These are phyloP conservation scores for Colletotrichum trifolii DNA, from an alignment of 2,329 filamentous ascomycete species.

Conservation along the genomic window DNA sequence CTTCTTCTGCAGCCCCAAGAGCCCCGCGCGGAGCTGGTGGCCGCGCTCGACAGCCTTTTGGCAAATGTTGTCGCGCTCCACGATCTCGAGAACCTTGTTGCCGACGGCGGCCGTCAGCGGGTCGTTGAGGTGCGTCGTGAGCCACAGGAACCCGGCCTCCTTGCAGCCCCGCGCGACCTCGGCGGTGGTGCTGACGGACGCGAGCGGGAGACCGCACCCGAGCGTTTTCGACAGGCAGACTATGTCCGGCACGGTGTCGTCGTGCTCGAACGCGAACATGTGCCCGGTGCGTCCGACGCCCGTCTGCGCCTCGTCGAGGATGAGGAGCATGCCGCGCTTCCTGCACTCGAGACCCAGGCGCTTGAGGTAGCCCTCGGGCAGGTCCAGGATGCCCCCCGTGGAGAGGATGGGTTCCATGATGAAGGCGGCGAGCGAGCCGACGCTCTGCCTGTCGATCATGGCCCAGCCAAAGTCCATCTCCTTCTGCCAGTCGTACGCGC, in stretches of 20 bases:
- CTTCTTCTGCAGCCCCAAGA: constrained; percentile 56
- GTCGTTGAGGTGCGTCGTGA: constrained; percentile 66
- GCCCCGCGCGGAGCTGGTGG: constrained; percentile 53
- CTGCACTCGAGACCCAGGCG: constrained; percentile 63
- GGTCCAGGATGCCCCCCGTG: constrained; percentile 65
- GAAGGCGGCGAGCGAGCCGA: constrained; percentile 70
- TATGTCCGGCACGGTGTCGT: constrained; percentile 60
- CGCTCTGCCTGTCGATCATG: constrained; percentile 68
- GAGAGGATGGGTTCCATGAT: constrained; percentile 71
- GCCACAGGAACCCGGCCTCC: constrained; percentile 59
- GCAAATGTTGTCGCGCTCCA: constrained; percentile 59
- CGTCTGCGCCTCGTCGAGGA: constrained; percentile 71
- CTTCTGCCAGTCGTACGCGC: constrained; percentile 72
- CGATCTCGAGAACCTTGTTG: constrained; percentile 65
- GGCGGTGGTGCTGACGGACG: constrained; percentile 58
- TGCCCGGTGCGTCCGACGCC: constrained; percentile 65
- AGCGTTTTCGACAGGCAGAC: constrained; percentile 65
- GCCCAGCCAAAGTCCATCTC: constrained; percentile 72
- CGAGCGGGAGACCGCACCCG: constrained; percentile 63
- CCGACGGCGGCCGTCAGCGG: constrained; percentile 64
- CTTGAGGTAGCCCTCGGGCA: constrained; percentile 66
- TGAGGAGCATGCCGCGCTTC: constrained; percentile 66
- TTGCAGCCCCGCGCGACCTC: constrained; percentile 58
- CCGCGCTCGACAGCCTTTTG: constrained; percentile 54
- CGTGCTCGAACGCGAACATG: constrained; percentile 69